Evolutionary conservation across 2,329 filamentous ascomycete species (phyloP).

Genomic region (Ophiostoma australiae): DNA sequence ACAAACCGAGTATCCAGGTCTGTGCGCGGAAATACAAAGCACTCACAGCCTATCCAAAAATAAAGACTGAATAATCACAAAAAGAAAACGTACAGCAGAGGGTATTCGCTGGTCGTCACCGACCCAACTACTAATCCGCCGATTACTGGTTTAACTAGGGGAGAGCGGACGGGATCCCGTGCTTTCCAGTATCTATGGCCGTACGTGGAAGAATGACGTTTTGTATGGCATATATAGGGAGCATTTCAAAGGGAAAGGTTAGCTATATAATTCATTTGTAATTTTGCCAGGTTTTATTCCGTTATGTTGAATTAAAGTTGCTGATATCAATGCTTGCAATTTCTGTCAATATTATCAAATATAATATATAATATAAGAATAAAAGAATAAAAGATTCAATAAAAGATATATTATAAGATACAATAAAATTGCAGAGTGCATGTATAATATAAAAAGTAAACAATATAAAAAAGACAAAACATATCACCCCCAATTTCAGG

Average conservation of each 20-base stretch:
- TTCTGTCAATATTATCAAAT: too few species aligned
- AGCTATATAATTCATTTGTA: neutral
- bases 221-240: neutral
- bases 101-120: slow-evolving; percentile 10
- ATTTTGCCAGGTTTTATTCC: neutral
- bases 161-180: slow-evolving; percentile 10
- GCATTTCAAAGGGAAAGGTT: neutral
- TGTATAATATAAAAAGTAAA: neutral
- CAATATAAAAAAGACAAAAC: neutral
- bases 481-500: neutral
- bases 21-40: neutral
- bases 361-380: too few species aligned
- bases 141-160: slow-evolving; percentile 6
- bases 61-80: neutral
- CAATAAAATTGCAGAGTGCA: too few species aligned
- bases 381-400: too few species aligned
- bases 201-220: neutral
- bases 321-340: too few species aligned
- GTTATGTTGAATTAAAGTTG: neutral
- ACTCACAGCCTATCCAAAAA: neutral
- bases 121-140: slow-evolving; percentile 9
- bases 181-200: slow-evolving; percentile 8
- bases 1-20: neutral
- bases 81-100: neutral
- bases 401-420: too few species aligned